phyloP scores from a whole-genome alignment of 192 early-diverging fungal genomes.

The Umbelopsis sp. region DNA sequence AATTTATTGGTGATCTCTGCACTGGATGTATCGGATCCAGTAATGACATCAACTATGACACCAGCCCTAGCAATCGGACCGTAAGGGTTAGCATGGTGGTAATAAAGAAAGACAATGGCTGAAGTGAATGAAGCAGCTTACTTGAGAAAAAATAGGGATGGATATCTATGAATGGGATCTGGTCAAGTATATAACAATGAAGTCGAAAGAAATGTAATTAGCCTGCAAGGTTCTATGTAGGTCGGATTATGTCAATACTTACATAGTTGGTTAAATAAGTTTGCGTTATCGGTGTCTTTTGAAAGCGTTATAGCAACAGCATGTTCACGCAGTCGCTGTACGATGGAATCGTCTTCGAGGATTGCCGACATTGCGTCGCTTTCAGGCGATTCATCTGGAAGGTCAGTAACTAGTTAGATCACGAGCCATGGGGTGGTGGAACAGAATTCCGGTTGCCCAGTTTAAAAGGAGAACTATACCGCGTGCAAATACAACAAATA shows the following conservation, averaged over 20 bases:
- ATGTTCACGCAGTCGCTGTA: not conserved
- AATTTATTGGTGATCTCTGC: not conserved
- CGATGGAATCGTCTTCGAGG: constrained; percentile 11
- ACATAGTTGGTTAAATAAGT: constrained; percentile 36
- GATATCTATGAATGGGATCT: constrained; percentile 1
- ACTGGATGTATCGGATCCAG: not conserved
- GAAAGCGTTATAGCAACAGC: constrained; percentile 21
- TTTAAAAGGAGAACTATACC: constrained; percentile 15
- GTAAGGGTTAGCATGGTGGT: not conserved
- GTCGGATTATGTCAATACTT: not conserved
- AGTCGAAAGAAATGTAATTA: not conserved
- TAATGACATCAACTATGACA: not conserved
- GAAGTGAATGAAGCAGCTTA: not conserved
- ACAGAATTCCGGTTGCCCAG: not conserved
- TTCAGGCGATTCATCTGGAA: constrained; percentile 24
- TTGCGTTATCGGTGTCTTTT: constrained; percentile 26
- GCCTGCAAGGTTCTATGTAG: no score
- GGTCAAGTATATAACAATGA: not conserved
- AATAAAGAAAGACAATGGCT: not conserved
- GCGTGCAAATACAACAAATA: constrained; percentile 31
- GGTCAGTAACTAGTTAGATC: not conserved
- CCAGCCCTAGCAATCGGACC: not conserved
- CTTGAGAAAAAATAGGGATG: constrained; percentile 1
- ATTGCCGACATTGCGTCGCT: not conserved
- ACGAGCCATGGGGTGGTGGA: not conserved